These are phyloP conservation scores for Onygenales sp. DNA, from an alignment of 2,329 filamentous ascomycete species.

Conservation along the genomic window DNA sequence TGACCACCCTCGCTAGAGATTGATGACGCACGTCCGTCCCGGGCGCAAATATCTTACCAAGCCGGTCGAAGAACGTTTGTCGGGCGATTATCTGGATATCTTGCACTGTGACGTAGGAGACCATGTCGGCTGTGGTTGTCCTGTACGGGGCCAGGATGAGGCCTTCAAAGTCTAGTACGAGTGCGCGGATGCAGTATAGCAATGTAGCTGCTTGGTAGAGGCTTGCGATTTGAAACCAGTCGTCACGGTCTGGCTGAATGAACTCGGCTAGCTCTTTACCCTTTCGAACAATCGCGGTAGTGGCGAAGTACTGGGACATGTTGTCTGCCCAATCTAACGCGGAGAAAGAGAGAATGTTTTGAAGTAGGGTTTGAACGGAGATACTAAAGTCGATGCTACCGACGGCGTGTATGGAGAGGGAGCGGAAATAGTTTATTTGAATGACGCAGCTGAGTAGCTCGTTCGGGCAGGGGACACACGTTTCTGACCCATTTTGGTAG, in stretches of 20 bases:
- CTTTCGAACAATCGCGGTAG: background rate
- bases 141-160: constrained; percentile 3
- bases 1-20: constrained; percentile 8
- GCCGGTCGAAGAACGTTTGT: constrained; percentile 7
- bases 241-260: constrained; percentile 6
- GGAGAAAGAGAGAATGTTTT: constrained; percentile 10
- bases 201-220: constrained; percentile 10
- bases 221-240: constrained; percentile 11
- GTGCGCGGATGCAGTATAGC: constrained; percentile 10
- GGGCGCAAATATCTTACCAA: constrained; percentile 2
- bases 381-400: background rate
- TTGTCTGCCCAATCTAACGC: constrained; percentile 7
- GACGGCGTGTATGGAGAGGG: background rate
- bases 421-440: constrained; percentile 11
- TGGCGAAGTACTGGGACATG: constrained; percentile 5
- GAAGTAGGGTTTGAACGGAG: constrained; percentile 3
- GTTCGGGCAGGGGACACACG: constrained; percentile 10
- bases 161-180: constrained; percentile 9
- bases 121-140: background rate
- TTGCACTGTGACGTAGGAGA: constrained; percentile 6
- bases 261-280: constrained; percentile 5
- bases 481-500: constrained; percentile 10
- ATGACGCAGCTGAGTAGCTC: constrained; percentile 10
- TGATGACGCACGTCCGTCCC: background rate
- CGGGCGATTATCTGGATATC: constrained; percentile 9